phyloP scores from a whole-genome alignment of 306 rosid genomes.

The Corylus heterophylla region DNA sequence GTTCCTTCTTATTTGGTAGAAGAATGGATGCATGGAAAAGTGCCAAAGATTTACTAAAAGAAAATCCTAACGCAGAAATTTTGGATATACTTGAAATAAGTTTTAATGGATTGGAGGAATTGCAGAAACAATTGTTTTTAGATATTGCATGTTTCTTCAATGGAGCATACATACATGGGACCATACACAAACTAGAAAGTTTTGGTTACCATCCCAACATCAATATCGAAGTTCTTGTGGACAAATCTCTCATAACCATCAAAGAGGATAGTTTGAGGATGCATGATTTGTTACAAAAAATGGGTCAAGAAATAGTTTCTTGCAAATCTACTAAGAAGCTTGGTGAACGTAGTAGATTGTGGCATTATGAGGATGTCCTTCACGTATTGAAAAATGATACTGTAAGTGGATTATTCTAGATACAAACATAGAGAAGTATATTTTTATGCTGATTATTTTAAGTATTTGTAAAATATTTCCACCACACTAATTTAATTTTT shows the following conservation, averaged over 20 bases:
- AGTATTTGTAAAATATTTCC: too few species aligned
- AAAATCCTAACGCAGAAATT: background rate
- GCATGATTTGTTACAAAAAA: conserved; percentile 29
- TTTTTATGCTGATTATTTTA: too few species aligned
- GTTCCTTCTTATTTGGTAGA: background rate
- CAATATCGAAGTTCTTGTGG: conserved; percentile 15
- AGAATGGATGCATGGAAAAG: conserved; percentile 14
- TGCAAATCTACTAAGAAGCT: conserved; percentile 14
- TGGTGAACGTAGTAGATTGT: conserved; percentile 14
- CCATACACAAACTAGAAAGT: conserved; percentile 5
- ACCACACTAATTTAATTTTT: background rate
- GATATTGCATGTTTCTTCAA: conserved; percentile 27
- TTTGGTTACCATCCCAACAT: conserved; percentile 17
- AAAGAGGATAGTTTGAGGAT: background rate
- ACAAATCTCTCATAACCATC: conserved; percentile 17
- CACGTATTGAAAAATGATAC: conserved; percentile 11
- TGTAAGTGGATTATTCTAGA: background rate
- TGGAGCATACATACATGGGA: conserved; percentile 21
- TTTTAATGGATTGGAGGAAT: conserved; percentile 25
- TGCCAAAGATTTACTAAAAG: background rate
- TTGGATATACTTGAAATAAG: conserved; percentile 11
- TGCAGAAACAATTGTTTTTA: conserved; percentile 14
- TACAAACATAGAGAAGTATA: too few species aligned
- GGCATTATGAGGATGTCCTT: conserved; percentile 14
- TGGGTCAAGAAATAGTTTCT: conserved; percentile 18